Evolutionary conservation across 192 early-diverging fungal genomes (phyloP).

Genomic region (Entomortierella beljakovae): DNA sequence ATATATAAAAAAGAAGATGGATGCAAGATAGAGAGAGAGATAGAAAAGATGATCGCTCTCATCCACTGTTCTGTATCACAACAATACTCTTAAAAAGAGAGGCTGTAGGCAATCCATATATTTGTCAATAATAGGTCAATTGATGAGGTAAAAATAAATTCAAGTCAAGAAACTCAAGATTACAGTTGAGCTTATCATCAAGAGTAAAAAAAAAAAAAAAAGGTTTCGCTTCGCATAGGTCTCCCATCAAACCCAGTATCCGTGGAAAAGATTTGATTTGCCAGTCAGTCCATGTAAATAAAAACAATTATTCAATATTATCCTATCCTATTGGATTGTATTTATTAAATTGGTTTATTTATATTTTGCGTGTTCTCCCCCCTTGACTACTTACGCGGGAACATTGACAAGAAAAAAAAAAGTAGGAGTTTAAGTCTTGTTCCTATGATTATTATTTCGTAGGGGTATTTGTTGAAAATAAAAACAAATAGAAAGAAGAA

Average conservation of each 20-base stretch:
- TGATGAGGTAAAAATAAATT: not conserved
- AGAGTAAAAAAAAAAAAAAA: not conserved
- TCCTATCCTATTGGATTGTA: not conserved
- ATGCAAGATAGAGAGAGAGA: not conserved
- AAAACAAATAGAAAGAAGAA: too few relatives aligned
- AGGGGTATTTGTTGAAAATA: too few relatives aligned
- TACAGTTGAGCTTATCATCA: conserved; percentile 1
- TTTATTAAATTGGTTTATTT: not conserved
- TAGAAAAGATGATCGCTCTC: conserved; percentile 7
- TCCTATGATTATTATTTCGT: too few relatives aligned
- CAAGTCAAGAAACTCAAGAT: not conserved
- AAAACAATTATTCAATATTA: too few relatives aligned
- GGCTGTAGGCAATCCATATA: not conserved
- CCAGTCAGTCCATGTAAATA: too few relatives aligned
- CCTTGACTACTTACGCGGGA: too few relatives aligned
- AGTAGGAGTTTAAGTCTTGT: too few relatives aligned
- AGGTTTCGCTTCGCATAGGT: not conserved
- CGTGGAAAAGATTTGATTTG: conserved; percentile 29
- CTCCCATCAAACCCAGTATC: conserved; percentile 7
- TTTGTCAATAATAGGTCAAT: not conserved
- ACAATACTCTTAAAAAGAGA: not conserved
- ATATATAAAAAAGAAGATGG: not conserved
- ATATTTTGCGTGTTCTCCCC: not conserved
- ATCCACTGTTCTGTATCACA: not conserved
- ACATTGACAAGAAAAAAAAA: too few relatives aligned